Conservation (phyloP, 495 filamentous ascomycete species). For the Parachaetomium inaequale region DNA sequence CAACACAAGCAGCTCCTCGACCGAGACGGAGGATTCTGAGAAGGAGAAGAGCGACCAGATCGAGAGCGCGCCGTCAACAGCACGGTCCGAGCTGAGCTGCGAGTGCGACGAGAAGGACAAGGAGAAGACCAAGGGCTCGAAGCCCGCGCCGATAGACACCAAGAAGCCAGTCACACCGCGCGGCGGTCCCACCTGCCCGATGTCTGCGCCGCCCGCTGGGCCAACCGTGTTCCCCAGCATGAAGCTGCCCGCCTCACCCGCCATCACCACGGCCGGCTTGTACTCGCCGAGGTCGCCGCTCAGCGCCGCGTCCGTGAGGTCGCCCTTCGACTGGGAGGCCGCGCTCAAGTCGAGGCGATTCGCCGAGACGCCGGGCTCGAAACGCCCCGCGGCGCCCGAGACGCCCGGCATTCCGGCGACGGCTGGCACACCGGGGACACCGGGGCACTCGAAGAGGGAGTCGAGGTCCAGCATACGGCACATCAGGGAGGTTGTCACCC, state of each 20-base stretch:
- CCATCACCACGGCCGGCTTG: conserved; percentile 46
- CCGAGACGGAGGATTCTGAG: conserved; percentile 34
- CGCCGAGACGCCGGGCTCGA: conserved; percentile 34
- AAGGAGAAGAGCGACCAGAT: conserved; percentile 34
- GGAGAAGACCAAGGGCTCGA: conserved; percentile 22
- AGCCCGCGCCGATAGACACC: conserved; percentile 32
- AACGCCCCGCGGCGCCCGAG: conserved; percentile 38
- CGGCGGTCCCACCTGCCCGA: conserved; percentile 42
- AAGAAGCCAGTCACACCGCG: conserved; percentile 42
- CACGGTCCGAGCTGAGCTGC: conserved; percentile 54
- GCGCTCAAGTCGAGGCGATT: conserved; percentile 52
- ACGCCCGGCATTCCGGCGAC: conserved; percentile 14
- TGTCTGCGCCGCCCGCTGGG: conserved; percentile 56
- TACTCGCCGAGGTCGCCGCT: conserved; percentile 45
- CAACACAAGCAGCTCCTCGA: conserved; percentile 32
- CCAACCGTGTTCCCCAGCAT: conserved; percentile 47
- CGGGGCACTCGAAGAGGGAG: conserved; percentile 37
- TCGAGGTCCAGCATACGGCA: conserved; percentile 51
- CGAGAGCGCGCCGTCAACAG: conserved; percentile 53
- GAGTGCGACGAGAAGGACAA: conserved; percentile 44
- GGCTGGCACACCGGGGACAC: conserved; percentile 4
- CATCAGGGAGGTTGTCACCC: conserved; percentile 67
- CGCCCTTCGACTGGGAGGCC: conserved; percentile 60
- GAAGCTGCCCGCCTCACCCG: conserved; percentile 59
- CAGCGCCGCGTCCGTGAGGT: conserved; percentile 53